Evolutionary conservation across 2,329 filamentous ascomycete genomes (phyloP).

Genomic region (Sphaceloma murrayae): DNA sequence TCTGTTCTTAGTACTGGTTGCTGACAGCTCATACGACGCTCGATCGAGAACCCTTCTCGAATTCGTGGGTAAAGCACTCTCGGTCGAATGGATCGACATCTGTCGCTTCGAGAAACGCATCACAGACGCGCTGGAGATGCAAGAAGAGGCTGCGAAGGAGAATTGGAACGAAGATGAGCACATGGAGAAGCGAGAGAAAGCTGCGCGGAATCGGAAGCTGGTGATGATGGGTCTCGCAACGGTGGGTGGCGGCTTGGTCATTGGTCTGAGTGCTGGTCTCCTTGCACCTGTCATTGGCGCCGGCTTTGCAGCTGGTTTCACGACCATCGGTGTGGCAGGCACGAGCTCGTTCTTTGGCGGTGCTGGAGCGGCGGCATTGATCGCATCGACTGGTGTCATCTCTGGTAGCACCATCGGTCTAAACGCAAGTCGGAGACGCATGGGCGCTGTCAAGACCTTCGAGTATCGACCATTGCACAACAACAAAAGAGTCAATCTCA

Average conservation of each 20-base stretch:
- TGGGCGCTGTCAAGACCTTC: slow-evolving; percentile 87
- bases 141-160: slow-evolving; percentile 85
- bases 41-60: slow-evolving; percentile 79
- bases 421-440: slow-evolving; percentile 75
- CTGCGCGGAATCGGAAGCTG: slow-evolving; percentile 70
- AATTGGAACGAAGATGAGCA: slow-evolving; percentile 97
- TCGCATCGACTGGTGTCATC: slow-evolving; percentile 78
- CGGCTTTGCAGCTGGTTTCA: slow-evolving; percentile 87
- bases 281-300: slow-evolving; percentile 90
- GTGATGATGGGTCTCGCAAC: slow-evolving; percentile 96
- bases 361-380: slow-evolving; percentile 83
- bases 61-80: slow-evolving; percentile 67
- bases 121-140: slow-evolving; percentile 90
- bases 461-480: slow-evolving; percentile 96
- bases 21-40: slow-evolving; percentile 88
- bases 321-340: slow-evolving; percentile 84
- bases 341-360: slow-evolving; percentile 85
- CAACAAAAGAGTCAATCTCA: slow-evolving; percentile 92
- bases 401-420: slow-evolving; percentile 81
- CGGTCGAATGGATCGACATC: slow-evolving; percentile 83
- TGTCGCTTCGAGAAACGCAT: slow-evolving; percentile 95
- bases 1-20: slow-evolving; percentile 87
- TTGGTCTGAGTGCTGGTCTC: slow-evolving; percentile 85
- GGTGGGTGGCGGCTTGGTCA: slow-evolving; percentile 87
- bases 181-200: slow-evolving; percentile 74